These are phyloP conservation scores for Coniochaeta ligniaria DNA, from an alignment of 2,329 filamentous ascomycete genomes.

Conservation along the genomic window DNA sequence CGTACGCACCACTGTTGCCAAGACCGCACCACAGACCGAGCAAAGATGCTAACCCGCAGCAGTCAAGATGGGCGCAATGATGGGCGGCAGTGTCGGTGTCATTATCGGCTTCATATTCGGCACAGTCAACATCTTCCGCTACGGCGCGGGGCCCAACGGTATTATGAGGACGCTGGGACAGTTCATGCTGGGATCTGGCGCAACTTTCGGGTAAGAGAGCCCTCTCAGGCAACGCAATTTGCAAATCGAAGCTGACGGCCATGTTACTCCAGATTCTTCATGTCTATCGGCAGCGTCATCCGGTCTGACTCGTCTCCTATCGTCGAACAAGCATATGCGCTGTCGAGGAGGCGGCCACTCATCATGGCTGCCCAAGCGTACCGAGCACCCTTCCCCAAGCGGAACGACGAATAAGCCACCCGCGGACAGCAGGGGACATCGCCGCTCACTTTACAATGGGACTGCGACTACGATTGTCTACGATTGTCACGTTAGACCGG, in stretches of 20 bases:
- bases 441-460: neutral
- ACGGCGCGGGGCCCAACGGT: constrained; percentile 86
- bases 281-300: constrained; percentile 97
- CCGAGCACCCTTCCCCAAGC: constrained; percentile 18
- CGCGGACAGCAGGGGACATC: neutral
- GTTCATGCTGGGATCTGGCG: constrained; percentile 92
- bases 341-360: constrained; percentile 66
- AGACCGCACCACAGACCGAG: neutral
- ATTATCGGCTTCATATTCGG: constrained; percentile 99
- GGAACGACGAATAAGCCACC: constrained; percentile 8
- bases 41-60: constrained; percentile 12
- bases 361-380: constrained; percentile 44
- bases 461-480: neutral
- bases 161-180: constrained; percentile 92
- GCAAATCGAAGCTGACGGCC: neutral
- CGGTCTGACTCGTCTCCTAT: constrained; percentile 81
- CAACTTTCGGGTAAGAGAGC: constrained; percentile 78
- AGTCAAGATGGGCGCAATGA: constrained; percentile 99
- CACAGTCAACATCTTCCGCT: constrained; percentile 94
- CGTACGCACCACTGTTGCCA: constrained; percentile 27
- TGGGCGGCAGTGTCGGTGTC: constrained; percentile 95
- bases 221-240: constrained; percentile 8
- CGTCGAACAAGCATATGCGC: constrained; percentile 66
- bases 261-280: constrained; percentile 72
- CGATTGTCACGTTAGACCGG: neutral